Percentiles rank a stretch among this genome's conserved stretches.
These are phyloP conservation scores for Microcyclospora pomicola DNA, from an alignment of 2,329 filamentous ascomycete genomes.

Conservation along the genomic window DNA sequence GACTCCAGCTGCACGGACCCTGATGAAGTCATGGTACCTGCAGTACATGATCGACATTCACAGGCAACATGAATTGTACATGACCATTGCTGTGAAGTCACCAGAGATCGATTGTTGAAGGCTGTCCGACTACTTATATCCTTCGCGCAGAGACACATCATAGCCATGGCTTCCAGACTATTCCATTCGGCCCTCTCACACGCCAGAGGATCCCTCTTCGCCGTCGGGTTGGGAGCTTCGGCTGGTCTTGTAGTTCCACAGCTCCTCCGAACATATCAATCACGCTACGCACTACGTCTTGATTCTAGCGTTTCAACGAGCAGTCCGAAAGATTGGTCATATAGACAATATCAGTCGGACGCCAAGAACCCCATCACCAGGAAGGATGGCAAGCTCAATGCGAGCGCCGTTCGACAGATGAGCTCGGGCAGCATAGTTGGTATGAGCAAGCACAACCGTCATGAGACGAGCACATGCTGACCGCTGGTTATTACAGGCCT, in stretches of 20 bases:
- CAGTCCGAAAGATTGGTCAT: conserved; percentile 26
- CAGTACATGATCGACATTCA: too few species aligned
- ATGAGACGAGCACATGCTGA: background rate
- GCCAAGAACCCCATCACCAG: conserved; percentile 25
- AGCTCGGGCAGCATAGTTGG: conserved; percentile 34
- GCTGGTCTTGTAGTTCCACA: conserved; percentile 12
- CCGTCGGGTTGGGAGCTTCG: conserved; percentile 16
- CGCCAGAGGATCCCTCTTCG: conserved; percentile 20
- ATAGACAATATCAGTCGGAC: conserved; percentile 25
- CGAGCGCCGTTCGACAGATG: conserved; percentile 30
- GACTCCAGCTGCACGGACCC: too few species aligned
- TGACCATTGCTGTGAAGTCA: too few species aligned
- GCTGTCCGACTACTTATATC: too few species aligned
- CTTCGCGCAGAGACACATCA: too few species aligned
- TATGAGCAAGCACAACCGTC: conserved; percentile 7
- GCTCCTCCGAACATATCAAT: conserved; percentile 16
- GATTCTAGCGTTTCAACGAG: conserved; percentile 18
- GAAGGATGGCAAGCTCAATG: conserved; percentile 27
- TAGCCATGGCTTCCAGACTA: conserved; percentile 26
- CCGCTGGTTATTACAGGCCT: conserved; percentile 36
- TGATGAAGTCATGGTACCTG: too few species aligned
- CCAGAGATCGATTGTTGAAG: too few species aligned
- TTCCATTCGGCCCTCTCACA: conserved; percentile 27
- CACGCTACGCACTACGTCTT: conserved; percentile 22
- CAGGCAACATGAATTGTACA: too few species aligned